These are phyloP conservation scores for Lecanoromycetidae sp. DNA, from an alignment of 2,329 filamentous ascomycete species.

Conservation along the genomic window DNA sequence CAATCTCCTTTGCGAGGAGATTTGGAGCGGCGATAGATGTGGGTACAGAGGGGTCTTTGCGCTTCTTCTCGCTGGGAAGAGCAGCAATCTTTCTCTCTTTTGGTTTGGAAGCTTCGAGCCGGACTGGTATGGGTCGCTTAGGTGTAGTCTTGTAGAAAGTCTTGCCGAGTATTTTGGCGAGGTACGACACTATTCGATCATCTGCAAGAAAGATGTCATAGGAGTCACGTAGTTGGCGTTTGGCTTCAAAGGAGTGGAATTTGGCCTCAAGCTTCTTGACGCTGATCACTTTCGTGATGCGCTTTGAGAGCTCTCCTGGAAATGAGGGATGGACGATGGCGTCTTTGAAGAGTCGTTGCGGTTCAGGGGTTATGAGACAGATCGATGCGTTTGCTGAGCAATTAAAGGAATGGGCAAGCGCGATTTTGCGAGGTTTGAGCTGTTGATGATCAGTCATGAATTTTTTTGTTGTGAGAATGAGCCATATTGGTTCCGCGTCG, in stretches of 20 bases:
- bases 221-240: slow-evolving; percentile 69
- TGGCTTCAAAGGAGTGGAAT: slow-evolving; percentile 78
- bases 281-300: slow-evolving; percentile 67
- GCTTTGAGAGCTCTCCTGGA: slow-evolving; percentile 52
- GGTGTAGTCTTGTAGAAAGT: slow-evolving; percentile 73
- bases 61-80: slow-evolving; percentile 23
- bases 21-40: slow-evolving; percentile 44
- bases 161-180: slow-evolving; percentile 75
- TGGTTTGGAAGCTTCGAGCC: slow-evolving; percentile 48
- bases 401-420: slow-evolving; percentile 64
- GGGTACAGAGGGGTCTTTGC: slow-evolving; percentile 30
- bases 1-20: slow-evolving; percentile 67
- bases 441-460: slow-evolving; percentile 60
- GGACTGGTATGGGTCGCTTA: slow-evolving; percentile 80
- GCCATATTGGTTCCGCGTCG: slow-evolving; percentile 47
- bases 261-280: slow-evolving; percentile 76
- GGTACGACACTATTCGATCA: slow-evolving; percentile 60
- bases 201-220: slow-evolving; percentile 93
- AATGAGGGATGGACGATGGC: slow-evolving; percentile 63
- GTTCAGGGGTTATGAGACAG: slow-evolving; percentile 75
- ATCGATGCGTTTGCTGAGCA: slow-evolving; percentile 53
- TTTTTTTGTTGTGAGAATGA: slow-evolving; percentile 53
- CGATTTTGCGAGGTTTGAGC: slow-evolving; percentile 73
- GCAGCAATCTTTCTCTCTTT: slow-evolving; percentile 42
- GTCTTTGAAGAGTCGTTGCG: slow-evolving; percentile 83